Evolutionary conservation across 495 filamentous ascomycete species (phyloP).

Genomic region (Talaromyces proteolyticus): DNA sequence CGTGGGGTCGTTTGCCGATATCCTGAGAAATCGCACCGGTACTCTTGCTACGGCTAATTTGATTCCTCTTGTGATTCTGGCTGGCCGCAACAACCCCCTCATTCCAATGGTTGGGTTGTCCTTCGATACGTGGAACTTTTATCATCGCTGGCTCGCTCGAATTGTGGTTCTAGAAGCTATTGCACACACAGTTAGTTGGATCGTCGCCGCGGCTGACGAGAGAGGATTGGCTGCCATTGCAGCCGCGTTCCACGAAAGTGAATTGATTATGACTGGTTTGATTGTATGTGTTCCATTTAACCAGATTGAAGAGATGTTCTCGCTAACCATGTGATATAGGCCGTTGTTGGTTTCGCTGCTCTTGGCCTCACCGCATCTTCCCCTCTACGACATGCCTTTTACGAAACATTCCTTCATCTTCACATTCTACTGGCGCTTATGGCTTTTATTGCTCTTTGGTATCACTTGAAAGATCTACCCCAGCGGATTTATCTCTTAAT

Average conservation of each 20-base stretch:
- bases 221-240: constrained; percentile 56
- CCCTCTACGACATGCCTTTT: constrained; percentile 85
- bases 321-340: constrained; percentile 22
- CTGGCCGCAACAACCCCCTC: constrained; percentile 65
- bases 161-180: constrained; percentile 63
- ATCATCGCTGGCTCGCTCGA: constrained; percentile 74
- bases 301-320: neutral
- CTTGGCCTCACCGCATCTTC: constrained; percentile 64
- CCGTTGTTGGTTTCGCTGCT: constrained; percentile 41
- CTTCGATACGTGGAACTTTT: constrained; percentile 73
- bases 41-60: constrained; percentile 72
- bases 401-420: constrained; percentile 84
- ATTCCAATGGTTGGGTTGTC: constrained; percentile 59
- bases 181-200: constrained; percentile 59
- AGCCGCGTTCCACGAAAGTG: constrained; percentile 36
- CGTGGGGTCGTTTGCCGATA: constrained; percentile 36
- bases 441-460: constrained; percentile 58
- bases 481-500: constrained; percentile 62
- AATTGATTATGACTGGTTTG: constrained; percentile 53
- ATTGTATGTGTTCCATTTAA: constrained; percentile 31
- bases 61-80: constrained; percentile 66
- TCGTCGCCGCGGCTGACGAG: constrained; percentile 57
- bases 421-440: constrained; percentile 68
- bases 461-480: constrained; percentile 63
- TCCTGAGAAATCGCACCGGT: constrained; percentile 69